phyloP scores from a whole-genome alignment of 2,329 filamentous ascomycete genomes.

The Mariannaea sp. region DNA sequence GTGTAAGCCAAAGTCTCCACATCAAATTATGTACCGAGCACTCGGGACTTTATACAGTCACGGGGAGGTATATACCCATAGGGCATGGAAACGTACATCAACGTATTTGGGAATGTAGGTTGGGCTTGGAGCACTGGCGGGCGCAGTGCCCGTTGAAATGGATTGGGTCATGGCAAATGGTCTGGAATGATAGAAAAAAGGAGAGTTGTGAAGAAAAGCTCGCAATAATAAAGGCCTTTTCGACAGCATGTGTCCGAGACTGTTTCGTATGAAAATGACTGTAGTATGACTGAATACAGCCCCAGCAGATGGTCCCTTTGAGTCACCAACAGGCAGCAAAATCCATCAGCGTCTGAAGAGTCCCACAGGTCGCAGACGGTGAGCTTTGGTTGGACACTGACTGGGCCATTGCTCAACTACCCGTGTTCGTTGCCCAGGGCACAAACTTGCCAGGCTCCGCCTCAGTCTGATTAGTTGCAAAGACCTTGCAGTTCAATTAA shows the following conservation, averaged over 20 bases:
- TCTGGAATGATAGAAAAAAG: constrained; percentile 15
- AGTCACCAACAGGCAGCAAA: constrained; percentile 16
- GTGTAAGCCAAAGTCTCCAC: constrained; percentile 27
- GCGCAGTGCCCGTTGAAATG: constrained; percentile 21
- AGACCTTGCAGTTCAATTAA: too few species aligned
- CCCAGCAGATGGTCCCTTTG: neutral
- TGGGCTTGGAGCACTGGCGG: constrained; percentile 21
- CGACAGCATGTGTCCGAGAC: constrained; percentile 29
- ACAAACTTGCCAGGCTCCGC: too few species aligned
- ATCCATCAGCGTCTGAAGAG: constrained; percentile 4
- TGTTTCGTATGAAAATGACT: neutral
- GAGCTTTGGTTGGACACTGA: neutral
- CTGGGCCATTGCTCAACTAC: constrained; percentile 27
- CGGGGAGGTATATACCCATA: too few species aligned
- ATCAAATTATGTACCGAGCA: too few species aligned
- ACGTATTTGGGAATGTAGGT: constrained; percentile 58
- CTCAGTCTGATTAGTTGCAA: too few species aligned
- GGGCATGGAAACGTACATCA: constrained; percentile 63
- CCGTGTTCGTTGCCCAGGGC: constrained; percentile 15
- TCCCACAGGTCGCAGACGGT: constrained; percentile 1
- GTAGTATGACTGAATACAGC: too few species aligned
- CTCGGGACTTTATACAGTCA: too few species aligned
- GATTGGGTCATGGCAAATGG: constrained; percentile 39
- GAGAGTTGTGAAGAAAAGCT: neutral
- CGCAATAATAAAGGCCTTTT: constrained; percentile 27